Conservation (phyloP, 2,329 filamentous ascomycete genomes). For the Beauveria pseudobassiana region DNA sequence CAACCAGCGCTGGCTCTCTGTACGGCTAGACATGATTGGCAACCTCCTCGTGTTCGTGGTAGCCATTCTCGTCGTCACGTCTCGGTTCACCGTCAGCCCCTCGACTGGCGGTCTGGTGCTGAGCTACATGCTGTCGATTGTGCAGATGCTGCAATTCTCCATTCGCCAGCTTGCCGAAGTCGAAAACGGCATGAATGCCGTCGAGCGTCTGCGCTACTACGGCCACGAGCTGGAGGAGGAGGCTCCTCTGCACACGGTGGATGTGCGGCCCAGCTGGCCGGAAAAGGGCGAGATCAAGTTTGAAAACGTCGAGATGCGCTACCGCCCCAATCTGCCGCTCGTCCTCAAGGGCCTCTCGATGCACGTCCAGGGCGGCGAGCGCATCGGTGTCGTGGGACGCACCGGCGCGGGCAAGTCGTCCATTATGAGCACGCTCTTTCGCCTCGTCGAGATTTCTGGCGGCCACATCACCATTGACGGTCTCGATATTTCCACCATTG, state of each 20-base stretch:
- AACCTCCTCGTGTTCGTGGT: slow-evolving; percentile 79
- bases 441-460: slow-evolving; percentile 58
- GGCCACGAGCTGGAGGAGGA: slow-evolving; percentile 82
- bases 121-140: slow-evolving; percentile 87
- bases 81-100: slow-evolving; percentile 75
- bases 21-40: slow-evolving; percentile 78
- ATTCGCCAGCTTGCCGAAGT: slow-evolving; percentile 91
- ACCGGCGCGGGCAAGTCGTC: slow-evolving; percentile 78
- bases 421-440: slow-evolving; percentile 78
- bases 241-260: slow-evolving; percentile 68
- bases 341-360: slow-evolving; percentile 65
- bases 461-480: slow-evolving; percentile 60
- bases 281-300: slow-evolving; percentile 77
- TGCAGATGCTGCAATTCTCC: slow-evolving; percentile 93
- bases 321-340: slow-evolving; percentile 62
- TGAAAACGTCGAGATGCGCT: slow-evolving; percentile 70
- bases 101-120: slow-evolving; percentile 83
- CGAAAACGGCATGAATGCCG: slow-evolving; percentile 96
- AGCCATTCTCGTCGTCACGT: slow-evolving; percentile 86
- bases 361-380: slow-evolving; percentile 67
- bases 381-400: slow-evolving; percentile 73
- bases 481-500: slow-evolving; percentile 63
- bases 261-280: slow-evolving; percentile 73
- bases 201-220: slow-evolving; percentile 87
- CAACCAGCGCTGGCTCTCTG: slow-evolving; percentile 88